phyloP scores from a whole-genome alignment of 306 rosid species.

The Senna tora region DNA sequence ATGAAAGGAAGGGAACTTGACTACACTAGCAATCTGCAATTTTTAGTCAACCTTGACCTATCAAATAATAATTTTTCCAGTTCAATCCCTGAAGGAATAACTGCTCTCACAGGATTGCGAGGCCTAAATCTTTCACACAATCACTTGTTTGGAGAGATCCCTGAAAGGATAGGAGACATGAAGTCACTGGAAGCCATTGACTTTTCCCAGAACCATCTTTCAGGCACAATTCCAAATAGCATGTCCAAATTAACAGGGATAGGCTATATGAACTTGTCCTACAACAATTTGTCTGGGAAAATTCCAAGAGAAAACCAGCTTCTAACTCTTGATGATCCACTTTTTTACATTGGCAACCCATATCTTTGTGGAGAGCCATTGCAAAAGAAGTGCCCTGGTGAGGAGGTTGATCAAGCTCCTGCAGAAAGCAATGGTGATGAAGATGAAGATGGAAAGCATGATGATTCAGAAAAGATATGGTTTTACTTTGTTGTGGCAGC shows the following conservation, averaged over 20 bases:
- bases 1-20: conserved; percentile 14
- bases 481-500: neutral
- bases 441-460: neutral
- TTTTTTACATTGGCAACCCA: conserved; percentile 29
- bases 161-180: conserved; percentile 13
- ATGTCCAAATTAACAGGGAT: conserved; percentile 30
- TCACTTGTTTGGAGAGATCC: conserved; percentile 14
- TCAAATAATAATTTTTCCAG: conserved; percentile 29
- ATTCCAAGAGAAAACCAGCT: conserved; percentile 36
- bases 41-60: neutral
- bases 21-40: neutral
- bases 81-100: neutral
- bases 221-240: conserved; percentile 31
- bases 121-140: conserved; percentile 29
- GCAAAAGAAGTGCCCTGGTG: neutral
- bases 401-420: neutral
- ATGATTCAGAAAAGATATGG: neutral
- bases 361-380: conserved; percentile 18
- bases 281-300: conserved; percentile 29
- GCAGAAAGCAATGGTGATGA: neutral
- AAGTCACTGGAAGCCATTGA: neutral
- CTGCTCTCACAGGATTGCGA: neutral
- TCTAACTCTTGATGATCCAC: conserved; percentile 4
- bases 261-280: conserved; percentile 29
- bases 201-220: conserved; percentile 31